phyloP scores from a whole-genome alignment of 495 filamentous ascomycete genomes.

The Ramalina intermedia region DNA sequence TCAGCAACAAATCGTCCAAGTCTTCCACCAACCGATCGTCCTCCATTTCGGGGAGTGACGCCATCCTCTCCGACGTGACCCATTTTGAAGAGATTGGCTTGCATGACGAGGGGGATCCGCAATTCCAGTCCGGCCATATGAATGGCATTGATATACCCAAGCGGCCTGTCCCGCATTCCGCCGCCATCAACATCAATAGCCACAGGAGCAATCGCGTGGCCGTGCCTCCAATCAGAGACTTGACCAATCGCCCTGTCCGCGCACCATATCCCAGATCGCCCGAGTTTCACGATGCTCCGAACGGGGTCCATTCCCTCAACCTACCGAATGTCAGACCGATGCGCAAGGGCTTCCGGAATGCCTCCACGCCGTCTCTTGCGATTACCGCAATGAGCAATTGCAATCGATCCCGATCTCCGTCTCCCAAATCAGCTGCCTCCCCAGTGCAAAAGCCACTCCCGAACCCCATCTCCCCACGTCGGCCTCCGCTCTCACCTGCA shows the following conservation, averaged over 20 bases:
- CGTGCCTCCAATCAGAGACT: slow-evolving; percentile 16
- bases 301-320: slow-evolving; percentile 15
- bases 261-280: slow-evolving; percentile 25
- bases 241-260: slow-evolving; percentile 18
- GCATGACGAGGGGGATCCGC: slow-evolving; percentile 40
- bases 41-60: slow-evolving; percentile 49
- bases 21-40: slow-evolving; percentile 79
- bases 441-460: neutral
- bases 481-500: slow-evolving; percentile 1
- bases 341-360: slow-evolving; percentile 26
- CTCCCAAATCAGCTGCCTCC: slow-evolving; percentile 11
- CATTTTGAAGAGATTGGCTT: slow-evolving; percentile 94
- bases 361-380: slow-evolving; percentile 26
- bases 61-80: slow-evolving; percentile 49
- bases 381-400: slow-evolving; percentile 17
- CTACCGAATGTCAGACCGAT: slow-evolving; percentile 17
- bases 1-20: slow-evolving; percentile 77
- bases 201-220: slow-evolving; percentile 1
- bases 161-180: slow-evolving; percentile 1
- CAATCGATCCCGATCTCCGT: slow-evolving; percentile 24
- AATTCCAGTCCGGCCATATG: neutral
- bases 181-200: slow-evolving; percentile 3
- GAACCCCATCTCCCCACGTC: neutral
- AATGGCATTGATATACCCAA: slow-evolving; percentile 16
- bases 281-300: slow-evolving; percentile 20